These are phyloP conservation scores for Amanita thiersii DNA, from an alignment of 768 basidiomycete species.

Conservation along the genomic window DNA sequence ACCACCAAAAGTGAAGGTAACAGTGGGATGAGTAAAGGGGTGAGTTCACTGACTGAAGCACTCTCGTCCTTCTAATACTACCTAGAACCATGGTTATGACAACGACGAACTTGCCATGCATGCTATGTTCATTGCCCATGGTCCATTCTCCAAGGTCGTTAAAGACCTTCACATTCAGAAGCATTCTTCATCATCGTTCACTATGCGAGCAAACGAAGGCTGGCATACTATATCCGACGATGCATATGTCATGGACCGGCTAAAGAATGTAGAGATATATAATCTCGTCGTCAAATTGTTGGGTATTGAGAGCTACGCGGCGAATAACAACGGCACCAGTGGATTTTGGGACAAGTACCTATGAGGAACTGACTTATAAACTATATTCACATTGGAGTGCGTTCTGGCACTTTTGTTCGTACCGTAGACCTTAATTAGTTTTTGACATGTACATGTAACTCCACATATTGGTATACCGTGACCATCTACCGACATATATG, in stretches of 20 bases:
- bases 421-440: too few relatives aligned
- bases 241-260: constrained; percentile 72
- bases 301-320: constrained; percentile 47
- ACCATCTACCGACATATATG: too few relatives aligned
- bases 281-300: constrained; percentile 72
- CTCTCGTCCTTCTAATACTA: not conserved
- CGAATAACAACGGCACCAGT: constrained; percentile 64
- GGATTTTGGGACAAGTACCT: constrained; percentile 85
- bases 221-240: constrained; percentile 65
- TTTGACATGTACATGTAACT: too few relatives aligned
- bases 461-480: too few relatives aligned
- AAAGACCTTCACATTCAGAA: constrained; percentile 45
- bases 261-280: constrained; percentile 82
- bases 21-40: constrained; percentile 65
- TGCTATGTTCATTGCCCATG: constrained; percentile 88
- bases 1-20: constrained; percentile 58
- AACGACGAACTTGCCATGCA: constrained; percentile 72
- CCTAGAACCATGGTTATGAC: constrained; percentile 86
- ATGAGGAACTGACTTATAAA: too few relatives aligned
- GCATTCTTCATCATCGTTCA: constrained; percentile 10
- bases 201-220: constrained; percentile 26
- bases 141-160: constrained; percentile 69
- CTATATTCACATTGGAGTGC: too few relatives aligned
- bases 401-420: too few relatives aligned
- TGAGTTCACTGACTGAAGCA: constrained; percentile 27